A percentile compares a stretch with the other conserved stretches of the same genome.
These are phyloP conservation scores for Leccinum imitatum DNA, from an alignment of 768 basidiomycete species.

Conservation along the genomic window DNA sequence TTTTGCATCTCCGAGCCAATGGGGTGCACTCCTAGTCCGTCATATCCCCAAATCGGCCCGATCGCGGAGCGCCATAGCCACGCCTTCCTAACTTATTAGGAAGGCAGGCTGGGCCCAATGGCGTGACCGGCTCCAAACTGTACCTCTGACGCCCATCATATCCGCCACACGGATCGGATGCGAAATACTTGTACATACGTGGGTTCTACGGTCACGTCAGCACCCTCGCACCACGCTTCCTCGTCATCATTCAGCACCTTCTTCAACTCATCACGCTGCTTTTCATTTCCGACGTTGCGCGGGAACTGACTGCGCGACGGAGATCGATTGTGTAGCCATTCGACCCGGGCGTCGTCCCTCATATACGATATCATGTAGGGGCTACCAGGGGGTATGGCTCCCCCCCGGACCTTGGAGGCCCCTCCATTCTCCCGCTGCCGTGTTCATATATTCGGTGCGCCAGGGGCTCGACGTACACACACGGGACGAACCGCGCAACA, in stretches of 20 bases:
- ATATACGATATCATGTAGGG: slow-evolving; percentile 1
- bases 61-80: not conserved
- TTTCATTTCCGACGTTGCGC: slow-evolving; percentile 25
- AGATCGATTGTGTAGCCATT: not conserved
- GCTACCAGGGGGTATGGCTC: slow-evolving; percentile 16
- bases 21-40: not conserved
- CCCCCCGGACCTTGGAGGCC: slow-evolving; percentile 7
- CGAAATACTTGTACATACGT: not conserved
- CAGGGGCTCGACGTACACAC: slow-evolving; percentile 20
- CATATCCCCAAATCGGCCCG: not conserved
- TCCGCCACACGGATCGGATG: not conserved
- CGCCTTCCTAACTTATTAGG: not conserved
- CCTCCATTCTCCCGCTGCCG: slow-evolving; percentile 6
- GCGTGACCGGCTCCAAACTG: not conserved
- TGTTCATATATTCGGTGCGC: slow-evolving; percentile 13
- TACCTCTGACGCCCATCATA: not conserved
- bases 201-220: not conserved
- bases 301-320: slow-evolving; percentile 4
- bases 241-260: slow-evolving; percentile 1
- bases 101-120: not conserved
- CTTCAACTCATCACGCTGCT: not conserved
- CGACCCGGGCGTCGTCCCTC: slow-evolving; percentile 1
- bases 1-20: slow-evolving; percentile 1
- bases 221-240: not conserved
- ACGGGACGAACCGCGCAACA: slow-evolving; percentile 12